Base-by-base conservation (phyloP, 345 rosid genomes). In the Salix suchowensis region DNA sequence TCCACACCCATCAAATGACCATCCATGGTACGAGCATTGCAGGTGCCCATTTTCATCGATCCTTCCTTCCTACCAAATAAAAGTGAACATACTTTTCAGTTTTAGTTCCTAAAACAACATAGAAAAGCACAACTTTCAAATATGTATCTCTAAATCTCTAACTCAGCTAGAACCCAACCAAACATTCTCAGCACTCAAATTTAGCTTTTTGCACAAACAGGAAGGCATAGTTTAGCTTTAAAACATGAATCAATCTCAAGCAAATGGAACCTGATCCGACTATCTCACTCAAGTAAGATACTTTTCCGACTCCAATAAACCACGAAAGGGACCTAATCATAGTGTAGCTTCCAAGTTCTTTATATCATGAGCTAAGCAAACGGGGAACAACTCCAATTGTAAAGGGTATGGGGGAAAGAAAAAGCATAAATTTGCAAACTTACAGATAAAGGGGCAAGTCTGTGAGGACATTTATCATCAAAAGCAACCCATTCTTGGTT, bases 11-110 rank as follows among this genome's bases (percentile, higher is more conserved):
- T 78, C 82, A 78, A 93, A 96, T 1, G 99, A 96, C 99, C 98
- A 96, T 42, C 99, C 99, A 73, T 93, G 99, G 78, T 96, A 93
- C 23, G 99, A 96, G 82, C 99, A 96, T 85, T 96, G 97, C 84
- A 96, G 75, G 71, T 93, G 91, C 78, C 99, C 99, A 80, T 93
- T 94, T 90, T 93, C 98, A 82, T 96, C 98, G 1, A 96, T 83
- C 76, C 99, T 73, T 74, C 99, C 98, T 87, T 96, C 99, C 98
- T 96, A 81, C 62, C 76, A 78, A 66, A 48, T 67, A 39, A 28
- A 54, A 72, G 37, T 34, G 9, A 68, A 76, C 23, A 28, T 32
- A 65, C 54, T 19, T 73, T 28, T 26, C 14, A 4, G 24, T 19
- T 72, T 75, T 46, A 11, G 37, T 10, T 62, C 26, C 74, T 64